Base-by-base conservation (phyloP, 768 basidiomycete genomes). In the Lactarius evosmus region DNA sequence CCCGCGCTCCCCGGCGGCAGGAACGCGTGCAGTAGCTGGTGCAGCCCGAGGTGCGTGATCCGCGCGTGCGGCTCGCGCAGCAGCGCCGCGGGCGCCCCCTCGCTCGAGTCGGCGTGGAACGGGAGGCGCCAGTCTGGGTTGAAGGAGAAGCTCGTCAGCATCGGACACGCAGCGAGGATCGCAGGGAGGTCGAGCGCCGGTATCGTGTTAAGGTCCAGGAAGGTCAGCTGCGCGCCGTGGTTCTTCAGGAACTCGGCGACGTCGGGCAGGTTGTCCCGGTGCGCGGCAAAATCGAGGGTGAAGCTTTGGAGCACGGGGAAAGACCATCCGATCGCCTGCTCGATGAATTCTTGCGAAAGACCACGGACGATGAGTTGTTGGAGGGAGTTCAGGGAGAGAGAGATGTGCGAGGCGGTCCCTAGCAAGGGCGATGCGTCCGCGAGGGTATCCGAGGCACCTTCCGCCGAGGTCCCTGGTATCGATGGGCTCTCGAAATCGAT, bases 61-160 rank as follows among this genome's bases (percentile, higher is more conserved):
- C 80, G 80, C 11, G 74, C 70, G 64, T 87, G 89, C 3, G 88
- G 86, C 11, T 75, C 76, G 60, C 78, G 76, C 72, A 75, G 67
- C 56, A 77, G 38, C 44, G 61, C 19, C 29, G 57, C 14, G 12
- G 52, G 27, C 14, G 12, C 44, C 14, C 33, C 44, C 25, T 68
- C 40, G 57, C 74, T 64, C 40, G 66, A 62, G n/a, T 70, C 66
- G 44, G 57, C 62, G 22, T 63, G 67, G 51, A 63, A 66, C 0
- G 69, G 71, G 17, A 87, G 73, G 14, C 82, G 80, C 89, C 90
- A 91, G 71, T 92, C 90, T 30, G 80, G 83, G 70, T 90, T 91
- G 76, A 92, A 91, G 27, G 81, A 79, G 71, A 92, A 84, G 0
- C 84, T 82, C 22, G 73, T 75, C 33, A 92, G 81, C 54, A 77